These are phyloP conservation scores for Pisolithus marmoratus DNA, from an alignment of 768 basidiomycete genomes.

Conservation along the genomic window DNA sequence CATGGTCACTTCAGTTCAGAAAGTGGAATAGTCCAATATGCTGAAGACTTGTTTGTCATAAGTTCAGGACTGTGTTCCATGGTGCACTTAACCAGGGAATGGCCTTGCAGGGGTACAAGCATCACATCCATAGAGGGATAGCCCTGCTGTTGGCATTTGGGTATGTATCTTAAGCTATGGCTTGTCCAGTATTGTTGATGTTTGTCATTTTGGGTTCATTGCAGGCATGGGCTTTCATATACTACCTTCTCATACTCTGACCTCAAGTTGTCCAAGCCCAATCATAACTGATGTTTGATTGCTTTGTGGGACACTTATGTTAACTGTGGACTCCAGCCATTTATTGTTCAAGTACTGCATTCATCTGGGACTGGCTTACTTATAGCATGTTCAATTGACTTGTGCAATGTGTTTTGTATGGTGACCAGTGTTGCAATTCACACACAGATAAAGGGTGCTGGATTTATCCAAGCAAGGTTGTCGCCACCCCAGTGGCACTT, in stretches of 20 bases:
- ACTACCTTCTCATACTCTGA: constrained; percentile 57
- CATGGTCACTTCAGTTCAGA: constrained; percentile 67
- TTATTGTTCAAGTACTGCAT: no score
- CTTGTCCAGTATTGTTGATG: neutral
- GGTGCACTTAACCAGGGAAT: neutral
- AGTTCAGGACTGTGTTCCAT: constrained; percentile 1
- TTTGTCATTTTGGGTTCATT: neutral
- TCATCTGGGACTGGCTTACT: no score
- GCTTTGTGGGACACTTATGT: no score
- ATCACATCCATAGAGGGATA: constrained; percentile 61
- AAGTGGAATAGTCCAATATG: constrained; percentile 46
- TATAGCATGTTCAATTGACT: no score
- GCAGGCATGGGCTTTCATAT: constrained; percentile 69
- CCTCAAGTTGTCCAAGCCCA: constrained; percentile 43
- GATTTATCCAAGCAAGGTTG: no score
- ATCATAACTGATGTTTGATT: constrained; percentile 26
- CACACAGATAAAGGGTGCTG: no score
- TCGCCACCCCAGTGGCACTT: no score
- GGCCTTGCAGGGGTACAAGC: constrained; percentile 56
- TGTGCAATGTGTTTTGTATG: no score
- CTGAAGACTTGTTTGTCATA: constrained; percentile 29
- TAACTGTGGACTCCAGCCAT: no score
- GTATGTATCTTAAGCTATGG: constrained; percentile 29
- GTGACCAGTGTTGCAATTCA: no score
- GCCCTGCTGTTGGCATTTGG: constrained; percentile 70